phyloP scores from a whole-genome alignment of 2,329 filamentous ascomycete species.

The Colletotrichum karsti region DNA sequence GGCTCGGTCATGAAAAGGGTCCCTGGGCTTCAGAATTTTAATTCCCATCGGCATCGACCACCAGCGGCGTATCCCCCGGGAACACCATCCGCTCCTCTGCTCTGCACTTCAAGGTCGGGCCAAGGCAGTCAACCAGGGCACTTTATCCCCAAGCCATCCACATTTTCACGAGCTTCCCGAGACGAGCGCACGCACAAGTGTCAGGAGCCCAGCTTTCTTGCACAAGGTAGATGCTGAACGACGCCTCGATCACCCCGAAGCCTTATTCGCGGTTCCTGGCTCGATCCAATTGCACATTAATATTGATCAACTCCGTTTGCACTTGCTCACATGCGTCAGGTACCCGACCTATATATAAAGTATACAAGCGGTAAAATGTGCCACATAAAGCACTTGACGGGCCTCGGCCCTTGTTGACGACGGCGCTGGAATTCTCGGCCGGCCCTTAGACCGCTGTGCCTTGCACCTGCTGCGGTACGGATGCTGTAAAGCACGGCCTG shows the following conservation, averaged over 20 bases:
- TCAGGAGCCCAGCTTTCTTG: no score
- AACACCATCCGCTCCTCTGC: not conserved
- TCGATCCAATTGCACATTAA: not conserved
- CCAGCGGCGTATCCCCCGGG: not conserved
- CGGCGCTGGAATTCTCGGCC: constrained; percentile 24
- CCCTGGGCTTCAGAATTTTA: not conserved
- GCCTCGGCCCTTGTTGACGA: not conserved
- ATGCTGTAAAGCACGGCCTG: not conserved
- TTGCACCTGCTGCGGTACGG: not conserved
- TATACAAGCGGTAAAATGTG: not conserved
- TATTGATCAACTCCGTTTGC: not conserved
- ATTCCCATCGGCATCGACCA: not conserved
- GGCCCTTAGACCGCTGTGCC: constrained; percentile 1
- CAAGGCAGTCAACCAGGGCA: not conserved
- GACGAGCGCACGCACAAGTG: not conserved
- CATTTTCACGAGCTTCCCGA: not conserved
- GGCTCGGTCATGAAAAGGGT: not conserved
- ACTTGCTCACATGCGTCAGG: not conserved
- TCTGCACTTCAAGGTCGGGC: not conserved
- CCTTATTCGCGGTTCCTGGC: not conserved
- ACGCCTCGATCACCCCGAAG: not conserved
- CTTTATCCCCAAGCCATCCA: not conserved
- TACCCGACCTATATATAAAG: not conserved
- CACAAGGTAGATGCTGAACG: not conserved
- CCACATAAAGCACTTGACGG: not conserved